phyloP scores from a whole-genome alignment of 108 stramenopile species.

The Discostella stelligeroides region DNA sequence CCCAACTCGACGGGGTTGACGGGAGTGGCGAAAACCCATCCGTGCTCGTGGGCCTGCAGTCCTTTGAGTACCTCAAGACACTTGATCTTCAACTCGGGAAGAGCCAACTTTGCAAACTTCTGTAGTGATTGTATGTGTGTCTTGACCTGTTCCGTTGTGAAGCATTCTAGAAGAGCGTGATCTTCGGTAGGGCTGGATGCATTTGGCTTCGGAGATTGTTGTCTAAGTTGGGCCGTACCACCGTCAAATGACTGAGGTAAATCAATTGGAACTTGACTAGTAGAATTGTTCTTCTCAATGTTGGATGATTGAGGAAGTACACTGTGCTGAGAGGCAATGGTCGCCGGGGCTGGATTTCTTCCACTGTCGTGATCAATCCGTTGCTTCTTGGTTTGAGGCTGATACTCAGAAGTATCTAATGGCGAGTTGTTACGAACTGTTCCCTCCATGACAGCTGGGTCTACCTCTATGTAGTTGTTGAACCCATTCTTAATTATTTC shows the following conservation, averaged over 20 bases:
- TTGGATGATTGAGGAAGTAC: neutral
- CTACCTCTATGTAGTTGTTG: slow-evolving; percentile 37
- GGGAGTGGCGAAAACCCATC: slow-evolving; percentile 92
- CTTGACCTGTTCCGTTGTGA: slow-evolving; percentile 88
- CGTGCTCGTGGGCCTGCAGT: slow-evolving; percentile 85
- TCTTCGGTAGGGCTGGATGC: slow-evolving; percentile 58
- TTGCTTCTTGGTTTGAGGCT: slow-evolving; percentile 17
- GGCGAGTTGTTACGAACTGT: neutral
- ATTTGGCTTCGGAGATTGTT: slow-evolving; percentile 42
- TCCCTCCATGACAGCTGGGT: slow-evolving; percentile 26
- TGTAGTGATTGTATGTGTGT: slow-evolving; percentile 89
- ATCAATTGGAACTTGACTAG: neutral
- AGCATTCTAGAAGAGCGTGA: slow-evolving; percentile 88
- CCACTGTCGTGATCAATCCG: slow-evolving; percentile 12
- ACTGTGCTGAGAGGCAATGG: neutral
- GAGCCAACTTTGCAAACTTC: slow-evolving; percentile 63
- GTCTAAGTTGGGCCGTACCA: neutral
- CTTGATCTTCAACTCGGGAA: slow-evolving; percentile 74
- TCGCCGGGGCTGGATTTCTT: slow-evolving; percentile 3
- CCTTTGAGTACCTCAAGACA: slow-evolving; percentile 85
- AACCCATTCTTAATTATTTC: slow-evolving; percentile 88
- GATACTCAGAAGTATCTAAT: slow-evolving; percentile 4
- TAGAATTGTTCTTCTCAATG: slow-evolving; percentile 12
- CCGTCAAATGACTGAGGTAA: neutral
- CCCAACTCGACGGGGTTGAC: slow-evolving; percentile 94